phyloP scores from a whole-genome alignment of 2,329 filamentous ascomycete genomes.

The Fusarium coicis region DNA sequence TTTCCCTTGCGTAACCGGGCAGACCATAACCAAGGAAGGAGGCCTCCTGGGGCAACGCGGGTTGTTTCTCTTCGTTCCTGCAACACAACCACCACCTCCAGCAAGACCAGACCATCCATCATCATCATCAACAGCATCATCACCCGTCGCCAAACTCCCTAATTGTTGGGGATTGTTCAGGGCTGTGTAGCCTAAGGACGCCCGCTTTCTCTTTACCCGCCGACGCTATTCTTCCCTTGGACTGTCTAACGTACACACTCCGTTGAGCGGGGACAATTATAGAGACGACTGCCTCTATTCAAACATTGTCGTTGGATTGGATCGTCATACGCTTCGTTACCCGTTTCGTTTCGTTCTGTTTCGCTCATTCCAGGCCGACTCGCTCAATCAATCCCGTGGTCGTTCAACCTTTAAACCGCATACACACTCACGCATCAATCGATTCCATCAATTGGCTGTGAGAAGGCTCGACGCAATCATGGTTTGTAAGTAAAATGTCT shows the following conservation, averaged over 20 bases:
- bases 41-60: slow-evolving; percentile 31
- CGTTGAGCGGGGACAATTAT: slow-evolving; percentile 11
- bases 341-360: slow-evolving; percentile 2
- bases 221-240: neutral
- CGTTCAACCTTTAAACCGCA: slow-evolving; percentile 4
- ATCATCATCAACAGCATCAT: slow-evolving; percentile 12
- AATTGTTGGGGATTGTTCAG: neutral
- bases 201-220: slow-evolving; percentile 3
- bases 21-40: slow-evolving; percentile 14
- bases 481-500: slow-evolving; percentile 33
- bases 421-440: neutral
- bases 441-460: neutral
- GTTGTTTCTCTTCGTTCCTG: slow-evolving; percentile 11
- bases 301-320: slow-evolving; percentile 4
- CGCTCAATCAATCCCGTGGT: neutral
- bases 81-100: slow-evolving; percentile 23
- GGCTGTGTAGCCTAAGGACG: slow-evolving; percentile 14
- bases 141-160: neutral
- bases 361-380: slow-evolving; percentile 1
- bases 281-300: neutral
- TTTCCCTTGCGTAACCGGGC: neutral
- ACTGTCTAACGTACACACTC: neutral
- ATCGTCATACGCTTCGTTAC: slow-evolving; percentile 16
- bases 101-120: neutral
- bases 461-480: slow-evolving; percentile 2